Evolutionary conservation across 2,329 filamentous ascomycete genomes (phyloP), one percentile per base, ranked within the genome.

Genomic region (Colletotrichum karsti): DNA sequence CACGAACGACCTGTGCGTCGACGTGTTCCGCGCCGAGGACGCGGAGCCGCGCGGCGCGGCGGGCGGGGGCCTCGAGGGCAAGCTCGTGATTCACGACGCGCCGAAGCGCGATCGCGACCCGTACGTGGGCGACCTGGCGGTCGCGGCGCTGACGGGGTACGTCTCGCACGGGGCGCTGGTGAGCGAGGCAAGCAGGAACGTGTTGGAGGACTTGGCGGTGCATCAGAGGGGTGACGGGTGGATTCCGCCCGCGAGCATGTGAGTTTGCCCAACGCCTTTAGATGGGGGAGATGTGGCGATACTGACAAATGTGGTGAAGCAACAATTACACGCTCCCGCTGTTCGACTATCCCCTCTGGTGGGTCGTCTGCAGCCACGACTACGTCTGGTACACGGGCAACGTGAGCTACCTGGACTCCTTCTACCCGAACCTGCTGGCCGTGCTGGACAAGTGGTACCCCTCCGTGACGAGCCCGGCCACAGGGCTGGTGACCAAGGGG

Each of bases 231-330:
- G 62, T 3, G 85, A 87, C 70, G 85, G 85, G 4, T 87, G 84
- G 84, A 85, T 87, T 51, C 85, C 85, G 6, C 85, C 85, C 0
- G 82, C 85, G 7, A 85, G 83, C 74, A 87, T 87, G 80, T 82
- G 73, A 74, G 81, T 71, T 26, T n/a, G n/a, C n/a, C n/a, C n/a
- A n/a, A n/a, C n/a, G n/a, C n/a, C n/a, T n/a, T n/a, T n/a, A n/a
- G n/a, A n/a, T n/a, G 13, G 9, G 13, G 18, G 5, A 4, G 18
- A 18, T 5, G 3, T 26, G 10, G 5, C 15, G n/a, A 35, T 55
- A 12, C 53, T 64, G 28, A 68, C 42, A 51, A 13, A 13, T 9
- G 18, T 2, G n/a, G 2, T n/a, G 24, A 26, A 83, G 80, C 18
- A 81, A 78, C 24, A 76, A 81, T 55, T 87, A 87, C 69, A 80